phyloP scores from a whole-genome alignment of 768 basidiomycete species.

The Atractiella rhizophila region DNA sequence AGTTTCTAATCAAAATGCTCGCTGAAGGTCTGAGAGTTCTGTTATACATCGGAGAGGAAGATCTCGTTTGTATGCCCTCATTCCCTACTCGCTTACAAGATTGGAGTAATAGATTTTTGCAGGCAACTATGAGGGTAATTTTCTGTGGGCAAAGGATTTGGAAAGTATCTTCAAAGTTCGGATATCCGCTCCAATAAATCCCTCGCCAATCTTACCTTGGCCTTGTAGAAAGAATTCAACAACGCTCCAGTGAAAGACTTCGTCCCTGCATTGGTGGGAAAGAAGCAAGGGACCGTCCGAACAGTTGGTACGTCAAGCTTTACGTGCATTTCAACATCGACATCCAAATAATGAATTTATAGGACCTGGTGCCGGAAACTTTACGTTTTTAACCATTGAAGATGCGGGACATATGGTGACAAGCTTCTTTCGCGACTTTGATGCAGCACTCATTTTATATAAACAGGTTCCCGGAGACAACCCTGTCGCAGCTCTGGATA shows the following conservation, averaged over 20 bases:
- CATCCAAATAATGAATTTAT: neutral
- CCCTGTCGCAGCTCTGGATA: constrained; percentile 53
- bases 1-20: constrained; percentile 53
- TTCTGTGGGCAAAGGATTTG: too few species aligned
- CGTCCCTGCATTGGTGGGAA: too few species aligned
- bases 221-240: constrained; percentile 34
- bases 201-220: constrained; percentile 1
- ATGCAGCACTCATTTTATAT: constrained; percentile 19
- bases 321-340: constrained; percentile 2
- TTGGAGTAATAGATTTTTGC: neutral
- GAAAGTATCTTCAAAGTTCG: neutral
- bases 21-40: constrained; percentile 58
- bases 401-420: too few species aligned
- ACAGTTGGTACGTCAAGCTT: constrained; percentile 45
- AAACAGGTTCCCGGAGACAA: constrained; percentile 76
- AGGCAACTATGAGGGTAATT: too few species aligned
- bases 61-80: neutral
- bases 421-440: neutral
- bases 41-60: constrained; percentile 44
- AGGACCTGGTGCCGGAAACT: constrained; percentile 8
- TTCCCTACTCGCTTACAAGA: neutral
- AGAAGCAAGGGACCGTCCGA: constrained; percentile 38
- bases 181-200: constrained; percentile 1
- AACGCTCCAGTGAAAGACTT: too few species aligned
- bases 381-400: constrained; percentile 51